Evolutionary conservation across 2,329 filamentous ascomycete species (phyloP).

Genomic region (Aspergillus novoparasiticus): DNA sequence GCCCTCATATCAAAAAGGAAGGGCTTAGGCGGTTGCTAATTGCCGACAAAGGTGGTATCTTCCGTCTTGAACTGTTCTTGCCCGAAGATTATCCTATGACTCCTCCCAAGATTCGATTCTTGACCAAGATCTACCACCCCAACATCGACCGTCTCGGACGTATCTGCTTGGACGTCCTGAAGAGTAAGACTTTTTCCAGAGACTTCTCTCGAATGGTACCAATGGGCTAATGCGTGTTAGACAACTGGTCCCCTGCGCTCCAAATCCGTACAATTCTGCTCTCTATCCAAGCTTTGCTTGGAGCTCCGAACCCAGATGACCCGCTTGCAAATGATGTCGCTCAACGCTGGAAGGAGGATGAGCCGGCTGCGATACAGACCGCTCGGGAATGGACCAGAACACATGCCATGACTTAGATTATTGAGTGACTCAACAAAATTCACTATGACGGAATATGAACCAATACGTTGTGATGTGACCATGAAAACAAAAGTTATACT

Average conservation of each 20-base stretch:
- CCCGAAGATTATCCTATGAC: conserved; percentile 99
- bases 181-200: conserved; percentile 65
- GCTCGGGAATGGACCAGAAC: conserved; percentile 89
- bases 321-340: conserved; percentile 98
- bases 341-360: conserved; percentile 96
- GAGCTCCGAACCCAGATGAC: conserved; percentile 95
- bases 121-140: conserved; percentile 98
- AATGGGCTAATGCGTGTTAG: conserved; percentile 50
- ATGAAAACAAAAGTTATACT: conserved; percentile 28
- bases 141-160: conserved; percentile 98
- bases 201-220: not conserved
- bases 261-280: conserved; percentile 99
- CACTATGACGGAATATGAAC: conserved; percentile 19
- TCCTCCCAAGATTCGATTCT: conserved; percentile 94
- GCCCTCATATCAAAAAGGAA: not conserved
- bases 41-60: conserved; percentile 67
- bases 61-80: conserved; percentile 95
- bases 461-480: conserved; percentile 33
- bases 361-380: conserved; percentile 87
- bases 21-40: conserved; percentile 6
- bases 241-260: conserved; percentile 97
- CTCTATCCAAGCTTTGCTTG: conserved; percentile 94
- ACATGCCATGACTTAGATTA: conserved; percentile 65
- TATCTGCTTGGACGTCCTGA: conserved; percentile 95
- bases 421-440: conserved; percentile 10